Base-by-base conservation (phyloP, 2,329 filamentous ascomycete species). In the Kalmusia sp. region DNA sequence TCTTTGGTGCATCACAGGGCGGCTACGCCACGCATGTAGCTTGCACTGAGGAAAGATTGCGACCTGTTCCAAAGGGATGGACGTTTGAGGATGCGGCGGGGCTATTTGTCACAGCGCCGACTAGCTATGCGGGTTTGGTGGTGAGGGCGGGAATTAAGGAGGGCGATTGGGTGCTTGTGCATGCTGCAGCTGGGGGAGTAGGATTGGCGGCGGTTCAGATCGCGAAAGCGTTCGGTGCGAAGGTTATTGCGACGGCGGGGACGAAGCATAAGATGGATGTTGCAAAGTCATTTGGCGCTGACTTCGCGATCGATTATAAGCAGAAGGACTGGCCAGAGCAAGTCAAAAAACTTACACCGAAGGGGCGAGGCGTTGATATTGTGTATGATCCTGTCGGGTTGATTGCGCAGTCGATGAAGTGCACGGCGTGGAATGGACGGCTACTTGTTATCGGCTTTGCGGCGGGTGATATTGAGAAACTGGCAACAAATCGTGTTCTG, bases 381-480 rank as follows among this genome's bases (percentile, higher is more conserved):
- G 93, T 98, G 19, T 98, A 92, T 77, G 93, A 98, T 73, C 92
- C 93, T 11, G 93, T 98, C 1, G 93, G 93, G 1, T 78, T 97
- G 71, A 91, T 97, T 44, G 92, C 96, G 61, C 84, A 87, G 70
- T 92, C 88, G 63, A 90, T 93, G 63, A 96, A 96, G 77, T 97
- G 93, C 77, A 91, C 89, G 3, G 90, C 92, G 3, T 98, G 92
- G 93, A 96, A 96, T 73, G 93, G 91, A 1, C 84, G 93, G 11
- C 82, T 98, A 50, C 77, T 97, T 37, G 86, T 98, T 4, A 88
- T 98, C 62, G 93, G 93, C 0, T 98, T 97, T 70, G 92, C 93
- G 0, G 90, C 87, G 0, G 91, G 91, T 0, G 82, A 80, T 45
- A 96, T 97, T 62, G 93, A 98, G 77, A 96, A 95, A 78, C 86